phyloP scores from a whole-genome alignment of 2,329 filamentous ascomycete species.

The Colletotrichum chlorophyti region DNA sequence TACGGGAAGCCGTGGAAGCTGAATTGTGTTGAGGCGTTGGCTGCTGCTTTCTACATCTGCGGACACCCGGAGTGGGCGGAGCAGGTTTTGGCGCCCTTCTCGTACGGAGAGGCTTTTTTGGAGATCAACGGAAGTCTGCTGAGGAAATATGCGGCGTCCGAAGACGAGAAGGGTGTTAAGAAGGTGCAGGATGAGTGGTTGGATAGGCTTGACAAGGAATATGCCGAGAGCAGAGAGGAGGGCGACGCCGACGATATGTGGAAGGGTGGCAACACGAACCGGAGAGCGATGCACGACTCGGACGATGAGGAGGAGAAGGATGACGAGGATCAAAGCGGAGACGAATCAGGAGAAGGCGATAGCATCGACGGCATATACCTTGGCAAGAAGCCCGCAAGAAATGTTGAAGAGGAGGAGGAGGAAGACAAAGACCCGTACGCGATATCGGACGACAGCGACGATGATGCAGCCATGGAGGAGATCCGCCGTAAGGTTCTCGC shows the following conservation, averaged over 20 bases:
- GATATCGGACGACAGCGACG: slow-evolving; percentile 81
- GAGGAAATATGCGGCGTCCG: slow-evolving; percentile 84
- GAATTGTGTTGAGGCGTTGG: slow-evolving; percentile 95
- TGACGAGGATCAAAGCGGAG: slow-evolving; percentile 53
- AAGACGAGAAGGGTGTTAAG: slow-evolving; percentile 83
- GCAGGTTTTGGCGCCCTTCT: slow-evolving; percentile 82
- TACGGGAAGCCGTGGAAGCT: slow-evolving; percentile 95
- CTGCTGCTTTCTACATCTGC: slow-evolving; percentile 92
- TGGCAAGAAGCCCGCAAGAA: slow-evolving; percentile 55
- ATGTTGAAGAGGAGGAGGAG: slow-evolving; percentile 48
- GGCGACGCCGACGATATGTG: slow-evolving; percentile 78
- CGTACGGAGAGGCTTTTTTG: slow-evolving; percentile 86
- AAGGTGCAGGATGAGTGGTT: slow-evolving; percentile 88
- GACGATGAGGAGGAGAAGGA: slow-evolving; percentile 65
- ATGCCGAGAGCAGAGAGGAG: slow-evolving; percentile 76
- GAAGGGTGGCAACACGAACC: slow-evolving; percentile 90
- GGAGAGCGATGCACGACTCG: slow-evolving; percentile 59
- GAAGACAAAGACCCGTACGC: slow-evolving; percentile 72
- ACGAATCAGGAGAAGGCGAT: slow-evolving; percentile 51
- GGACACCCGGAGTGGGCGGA: slow-evolving; percentile 91
- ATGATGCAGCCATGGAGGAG: slow-evolving; percentile 88
- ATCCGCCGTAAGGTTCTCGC: slow-evolving; percentile 88
- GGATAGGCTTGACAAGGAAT: slow-evolving; percentile 87
- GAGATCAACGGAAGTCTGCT: slow-evolving; percentile 87
- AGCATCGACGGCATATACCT: slow-evolving; percentile 66